Evolutionary conservation across 768 basidiomycete genomes (phyloP).

Genomic region (Trametes coccinea): DNA sequence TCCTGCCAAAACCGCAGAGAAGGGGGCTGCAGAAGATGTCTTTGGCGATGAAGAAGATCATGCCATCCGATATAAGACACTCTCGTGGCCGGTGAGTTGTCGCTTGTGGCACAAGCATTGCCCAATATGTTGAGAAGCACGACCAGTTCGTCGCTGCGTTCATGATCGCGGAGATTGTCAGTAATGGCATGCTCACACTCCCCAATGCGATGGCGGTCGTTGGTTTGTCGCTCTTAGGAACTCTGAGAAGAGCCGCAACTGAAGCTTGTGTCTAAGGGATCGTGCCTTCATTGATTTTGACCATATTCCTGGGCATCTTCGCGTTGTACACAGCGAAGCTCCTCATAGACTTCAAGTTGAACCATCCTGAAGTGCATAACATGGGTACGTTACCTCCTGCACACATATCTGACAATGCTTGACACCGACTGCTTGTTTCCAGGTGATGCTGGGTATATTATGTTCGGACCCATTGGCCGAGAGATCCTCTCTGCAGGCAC

Average conservation of each 20-base stretch:
- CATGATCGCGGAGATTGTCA: slow-evolving; percentile 60
- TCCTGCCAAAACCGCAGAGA: neutral
- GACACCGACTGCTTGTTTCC: no score
- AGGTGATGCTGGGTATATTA: slow-evolving; percentile 54
- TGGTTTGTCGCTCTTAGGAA: slow-evolving; percentile 32
- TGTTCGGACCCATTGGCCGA: slow-evolving; percentile 48
- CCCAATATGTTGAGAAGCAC: neutral
- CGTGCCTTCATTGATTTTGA: slow-evolving; percentile 51
- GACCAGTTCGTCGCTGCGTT: slow-evolving; percentile 47
- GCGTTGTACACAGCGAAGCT: slow-evolving; percentile 53
- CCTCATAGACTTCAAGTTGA: slow-evolving; percentile 57
- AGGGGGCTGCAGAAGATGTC: slow-evolving; percentile 36
- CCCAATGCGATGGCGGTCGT: slow-evolving; percentile 53
- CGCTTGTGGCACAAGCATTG: neutral
- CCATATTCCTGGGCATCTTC: slow-evolving; percentile 53
- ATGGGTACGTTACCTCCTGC: slow-evolving; percentile 40
- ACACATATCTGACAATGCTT: neutral
- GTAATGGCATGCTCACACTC: slow-evolving; percentile 56
- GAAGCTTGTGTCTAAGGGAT: slow-evolving; percentile 37
- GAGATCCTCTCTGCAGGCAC: slow-evolving; percentile 49
- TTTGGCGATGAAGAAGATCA: slow-evolving; percentile 46
- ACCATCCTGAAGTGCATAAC: slow-evolving; percentile 54
- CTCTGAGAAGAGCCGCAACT: neutral
- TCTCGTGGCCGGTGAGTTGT: slow-evolving; percentile 48
- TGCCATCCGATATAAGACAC: slow-evolving; percentile 53